Conservation (phyloP, 352 stramenopile species). For the Blastocystis sp. region DNA sequence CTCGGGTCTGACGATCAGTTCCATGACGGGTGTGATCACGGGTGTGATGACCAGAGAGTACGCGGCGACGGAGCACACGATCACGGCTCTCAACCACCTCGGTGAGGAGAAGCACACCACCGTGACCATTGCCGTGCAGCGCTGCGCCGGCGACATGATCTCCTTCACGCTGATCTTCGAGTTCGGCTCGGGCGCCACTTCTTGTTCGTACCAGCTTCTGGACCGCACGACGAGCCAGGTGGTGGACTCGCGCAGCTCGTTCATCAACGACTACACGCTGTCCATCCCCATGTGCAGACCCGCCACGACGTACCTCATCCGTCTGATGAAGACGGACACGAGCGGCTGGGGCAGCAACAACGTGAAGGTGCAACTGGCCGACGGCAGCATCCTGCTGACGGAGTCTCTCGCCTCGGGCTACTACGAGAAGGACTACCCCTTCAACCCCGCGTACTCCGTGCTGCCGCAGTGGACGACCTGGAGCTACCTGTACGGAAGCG, state of each 20-base stretch:
- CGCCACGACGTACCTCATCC: slow-evolving; percentile 2
- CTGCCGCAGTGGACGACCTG: slow-evolving; percentile 13
- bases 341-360: slow-evolving; percentile 27
- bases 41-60: not conserved
- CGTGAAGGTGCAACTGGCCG: slow-evolving; percentile 42
- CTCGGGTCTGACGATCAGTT: not conserved
- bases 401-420: slow-evolving; percentile 40
- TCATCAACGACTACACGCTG: slow-evolving; percentile 36
- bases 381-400: slow-evolving; percentile 33
- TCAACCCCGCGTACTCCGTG: slow-evolving; percentile 51
- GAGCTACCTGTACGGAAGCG: slow-evolving; percentile 17
- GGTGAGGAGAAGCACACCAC: slow-evolving; percentile 42
- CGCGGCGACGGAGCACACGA: not conserved
- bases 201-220: slow-evolving; percentile 22
- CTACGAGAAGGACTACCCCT: not conserved
- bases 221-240: slow-evolving; percentile 7
- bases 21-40: slow-evolving; percentile 27
- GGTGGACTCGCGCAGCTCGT: not conserved
- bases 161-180: slow-evolving; percentile 15
- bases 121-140: slow-evolving; percentile 18
- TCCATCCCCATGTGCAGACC: slow-evolving; percentile 31
- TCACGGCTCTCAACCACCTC: slow-evolving; percentile 55
- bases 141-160: slow-evolving; percentile 13
- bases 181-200: not conserved
- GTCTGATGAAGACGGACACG: slow-evolving; percentile 16